These are phyloP conservation scores for Umbelopsis sp. DNA, from an alignment of 192 early-diverging fungal genomes.

Conservation along the genomic window DNA sequence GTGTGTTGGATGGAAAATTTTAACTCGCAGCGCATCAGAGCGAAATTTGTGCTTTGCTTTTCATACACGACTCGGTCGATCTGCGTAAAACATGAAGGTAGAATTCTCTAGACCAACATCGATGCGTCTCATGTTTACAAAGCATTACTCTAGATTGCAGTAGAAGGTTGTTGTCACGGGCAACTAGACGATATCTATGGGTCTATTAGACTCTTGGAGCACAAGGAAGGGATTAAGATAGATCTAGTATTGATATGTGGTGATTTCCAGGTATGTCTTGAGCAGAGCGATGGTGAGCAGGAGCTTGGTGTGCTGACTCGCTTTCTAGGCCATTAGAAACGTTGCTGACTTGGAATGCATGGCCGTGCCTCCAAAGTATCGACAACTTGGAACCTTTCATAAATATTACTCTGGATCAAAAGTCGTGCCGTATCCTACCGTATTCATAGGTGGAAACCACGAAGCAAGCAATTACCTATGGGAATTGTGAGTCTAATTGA, in stretches of 20 bases:
- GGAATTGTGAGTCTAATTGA: constrained; percentile 74
- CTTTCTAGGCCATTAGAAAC: constrained; percentile 77
- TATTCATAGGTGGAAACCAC: constrained; percentile 99
- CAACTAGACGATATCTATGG: constrained; percentile 90
- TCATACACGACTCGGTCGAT: not conserved
- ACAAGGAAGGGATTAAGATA: constrained; percentile 62
- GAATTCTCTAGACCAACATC: too few relatives aligned
- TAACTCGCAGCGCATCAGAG: too few relatives aligned
- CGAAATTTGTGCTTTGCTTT: not conserved
- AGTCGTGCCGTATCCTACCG: constrained; percentile 80
- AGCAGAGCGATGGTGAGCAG: not conserved
- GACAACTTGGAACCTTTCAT: constrained; percentile 82
- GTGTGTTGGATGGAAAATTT: too few relatives aligned
- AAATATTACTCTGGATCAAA: constrained; percentile 90
- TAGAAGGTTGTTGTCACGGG: constrained; percentile 98
- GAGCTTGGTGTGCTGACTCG: not conserved
- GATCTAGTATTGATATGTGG: constrained; percentile 97
- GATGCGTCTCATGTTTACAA: too few relatives aligned
- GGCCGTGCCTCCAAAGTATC: constrained; percentile 87
- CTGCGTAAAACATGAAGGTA: not conserved
- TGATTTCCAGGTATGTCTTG: constrained; percentile 83
- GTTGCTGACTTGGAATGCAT: constrained; percentile 76
- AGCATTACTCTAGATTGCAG: constrained; percentile 61
- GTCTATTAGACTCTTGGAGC: constrained; percentile 64
- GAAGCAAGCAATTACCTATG: constrained; percentile 93